A percentile compares a stretch with the other conserved stretches of the same genome.
Evolutionary conservation across 2,329 filamentous ascomycete genomes (phyloP).

Genomic region (Aspergillus fischeri): DNA sequence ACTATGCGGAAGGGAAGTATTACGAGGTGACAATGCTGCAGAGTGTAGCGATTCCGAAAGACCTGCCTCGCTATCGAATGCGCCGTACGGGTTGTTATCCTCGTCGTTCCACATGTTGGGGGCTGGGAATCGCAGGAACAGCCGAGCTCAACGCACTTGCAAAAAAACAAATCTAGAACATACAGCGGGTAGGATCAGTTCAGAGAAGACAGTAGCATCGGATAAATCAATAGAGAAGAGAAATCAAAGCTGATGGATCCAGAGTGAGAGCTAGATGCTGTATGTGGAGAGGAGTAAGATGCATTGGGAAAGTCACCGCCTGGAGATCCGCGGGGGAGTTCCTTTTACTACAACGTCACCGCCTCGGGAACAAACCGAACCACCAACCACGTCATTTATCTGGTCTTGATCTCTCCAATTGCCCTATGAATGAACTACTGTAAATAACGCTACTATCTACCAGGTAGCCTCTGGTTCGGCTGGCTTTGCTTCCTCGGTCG

Average conservation of each 20-base stretch:
- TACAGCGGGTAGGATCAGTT: not conserved
- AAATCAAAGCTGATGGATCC: not conserved
- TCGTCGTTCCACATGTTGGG: slow-evolving; percentile 94
- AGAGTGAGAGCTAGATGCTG: not conserved
- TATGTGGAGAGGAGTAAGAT: not conserved
- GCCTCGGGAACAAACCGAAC: not conserved
- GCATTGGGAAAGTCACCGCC: not conserved
- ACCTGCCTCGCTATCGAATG: slow-evolving; percentile 83
- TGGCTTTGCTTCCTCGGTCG: not conserved
- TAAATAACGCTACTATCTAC: not conserved
- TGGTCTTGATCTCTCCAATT: not conserved
- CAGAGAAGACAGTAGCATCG: not conserved
- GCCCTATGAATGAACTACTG: not conserved
- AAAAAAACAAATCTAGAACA: not conserved
- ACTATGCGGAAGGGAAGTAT: slow-evolving; percentile 30
- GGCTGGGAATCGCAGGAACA: slow-evolving; percentile 7
- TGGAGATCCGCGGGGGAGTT: slow-evolving; percentile 2
- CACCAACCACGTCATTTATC: not conserved
- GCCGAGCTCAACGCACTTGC: not conserved
- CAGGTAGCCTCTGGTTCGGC: not conserved
- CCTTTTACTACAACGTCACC: slow-evolving; percentile 3
- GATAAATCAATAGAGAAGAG: not conserved
- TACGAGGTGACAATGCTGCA: slow-evolving; percentile 45
- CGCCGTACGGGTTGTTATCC: slow-evolving; percentile 96
- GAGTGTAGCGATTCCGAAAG: slow-evolving; percentile 66